Conservation (phyloP, 2,329 filamentous ascomycete species). For the Cladorrhinum sp. region DNA sequence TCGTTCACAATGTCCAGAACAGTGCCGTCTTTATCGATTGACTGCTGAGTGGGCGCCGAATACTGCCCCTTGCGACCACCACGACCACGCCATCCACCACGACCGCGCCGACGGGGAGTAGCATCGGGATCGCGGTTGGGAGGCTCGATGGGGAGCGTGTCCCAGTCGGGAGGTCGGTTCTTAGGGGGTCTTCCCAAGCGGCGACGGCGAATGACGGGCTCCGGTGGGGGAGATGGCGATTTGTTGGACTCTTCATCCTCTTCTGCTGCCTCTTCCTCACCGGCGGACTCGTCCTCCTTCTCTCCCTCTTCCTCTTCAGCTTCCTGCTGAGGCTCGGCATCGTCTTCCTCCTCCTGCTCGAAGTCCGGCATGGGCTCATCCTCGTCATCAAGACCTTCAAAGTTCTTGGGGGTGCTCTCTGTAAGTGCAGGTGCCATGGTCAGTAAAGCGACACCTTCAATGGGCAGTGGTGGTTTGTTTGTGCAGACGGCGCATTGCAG, state of each 20-base stretch:
- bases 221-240: constrained; percentile 55
- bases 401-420: constrained; percentile 49
- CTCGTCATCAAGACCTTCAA: constrained; percentile 43
- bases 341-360: constrained; percentile 36
- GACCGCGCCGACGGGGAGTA: constrained; percentile 61
- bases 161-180: constrained; percentile 78
- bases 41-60: constrained; percentile 75
- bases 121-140: constrained; percentile 52
- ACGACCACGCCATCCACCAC: constrained; percentile 67
- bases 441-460: not conserved
- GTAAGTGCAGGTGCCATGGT: constrained; percentile 8
- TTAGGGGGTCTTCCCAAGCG: constrained; percentile 84
- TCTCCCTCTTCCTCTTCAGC: constrained; percentile 49
- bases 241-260: constrained; percentile 44
- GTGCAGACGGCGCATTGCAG: not conserved
- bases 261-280: constrained; percentile 42
- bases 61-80: constrained; percentile 67
- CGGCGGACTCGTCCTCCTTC: constrained; percentile 37
- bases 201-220: constrained; percentile 66
- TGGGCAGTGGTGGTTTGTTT: not conserved
- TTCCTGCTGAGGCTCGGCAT: constrained; percentile 35
- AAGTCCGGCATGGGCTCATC: constrained; percentile 46
- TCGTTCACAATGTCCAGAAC: constrained; percentile 87
- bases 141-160: constrained; percentile 54
- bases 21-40: constrained; percentile 91